phyloP scores from a whole-genome alignment of 139 green algal species.

The Astrephomene gubernaculifera region DNA sequence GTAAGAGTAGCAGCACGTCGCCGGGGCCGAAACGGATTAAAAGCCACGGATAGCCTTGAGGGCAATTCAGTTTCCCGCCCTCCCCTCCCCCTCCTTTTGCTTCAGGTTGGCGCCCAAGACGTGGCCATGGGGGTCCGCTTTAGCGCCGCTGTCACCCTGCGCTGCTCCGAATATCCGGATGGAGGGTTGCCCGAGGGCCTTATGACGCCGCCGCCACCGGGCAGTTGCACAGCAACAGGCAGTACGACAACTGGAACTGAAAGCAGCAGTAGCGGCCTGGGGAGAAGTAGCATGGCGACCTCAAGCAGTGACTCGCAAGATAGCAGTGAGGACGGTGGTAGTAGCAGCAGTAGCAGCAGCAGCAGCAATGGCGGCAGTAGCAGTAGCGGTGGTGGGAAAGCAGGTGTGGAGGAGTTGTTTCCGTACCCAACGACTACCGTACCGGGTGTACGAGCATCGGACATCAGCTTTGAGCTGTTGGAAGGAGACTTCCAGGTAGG shows the following conservation, averaged over 20 bases:
- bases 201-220: conserved; percentile 6
- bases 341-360: not conserved
- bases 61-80: not conserved
- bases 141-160: conserved; percentile 74
- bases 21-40: too few relatives aligned
- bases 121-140: conserved; percentile 88
- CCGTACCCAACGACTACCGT: conserved; percentile 1
- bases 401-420: conserved; percentile 24
- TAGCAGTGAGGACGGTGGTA: too few relatives aligned
- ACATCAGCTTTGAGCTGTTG: conserved; percentile 82
- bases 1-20: too few relatives aligned
- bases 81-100: not conserved
- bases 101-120: conserved; percentile 84
- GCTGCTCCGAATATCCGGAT: conserved; percentile 72
- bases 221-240: too few relatives aligned
- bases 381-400: not conserved
- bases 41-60: too few relatives aligned
- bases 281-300: too few relatives aligned
- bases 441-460: conserved; percentile 21
- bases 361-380: not conserved
- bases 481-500: conserved; percentile 87
- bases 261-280: too few relatives aligned
- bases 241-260: too few relatives aligned
- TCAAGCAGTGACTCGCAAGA: too few relatives aligned
- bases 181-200: conserved; percentile 32